phyloP scores from a whole-genome alignment of 805 yeast genomes.

The Saccharomycopsis synnaedendra region DNA sequence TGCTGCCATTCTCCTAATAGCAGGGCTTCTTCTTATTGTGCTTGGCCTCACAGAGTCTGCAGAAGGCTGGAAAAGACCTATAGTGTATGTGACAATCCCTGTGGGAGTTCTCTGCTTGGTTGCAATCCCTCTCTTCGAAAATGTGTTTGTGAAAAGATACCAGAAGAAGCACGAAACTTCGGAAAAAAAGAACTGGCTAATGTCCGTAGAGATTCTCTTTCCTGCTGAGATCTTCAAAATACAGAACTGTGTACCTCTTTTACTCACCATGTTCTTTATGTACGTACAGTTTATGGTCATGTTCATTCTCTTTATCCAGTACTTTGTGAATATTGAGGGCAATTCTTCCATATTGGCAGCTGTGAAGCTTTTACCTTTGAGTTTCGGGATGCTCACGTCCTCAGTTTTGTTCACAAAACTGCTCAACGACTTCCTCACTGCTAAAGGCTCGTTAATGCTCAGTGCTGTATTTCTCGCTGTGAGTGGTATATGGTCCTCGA shows the following conservation, averaged over 20 bases:
- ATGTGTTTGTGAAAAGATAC: slow-evolving; percentile 16
- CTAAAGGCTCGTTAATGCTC: not conserved
- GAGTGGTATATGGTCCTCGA: slow-evolving; percentile 5
- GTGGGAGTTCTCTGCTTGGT: slow-evolving; percentile 26
- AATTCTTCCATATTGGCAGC: slow-evolving; percentile 26
- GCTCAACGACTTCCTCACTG: not conserved
- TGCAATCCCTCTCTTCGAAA: slow-evolving; percentile 23
- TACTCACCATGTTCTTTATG: slow-evolving; percentile 17
- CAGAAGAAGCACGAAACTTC: slow-evolving; percentile 8
- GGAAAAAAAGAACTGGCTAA: slow-evolving; percentile 12
- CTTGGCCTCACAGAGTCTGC: slow-evolving; percentile 37
- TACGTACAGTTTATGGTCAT: slow-evolving; percentile 19
- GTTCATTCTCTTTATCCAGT: slow-evolving; percentile 20
- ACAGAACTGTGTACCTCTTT: slow-evolving; percentile 20
- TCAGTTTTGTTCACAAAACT: slow-evolving; percentile 20
- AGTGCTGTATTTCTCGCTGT: slow-evolving; percentile 12
- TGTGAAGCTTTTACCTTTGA: slow-evolving; percentile 25
- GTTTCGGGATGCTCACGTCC: slow-evolving; percentile 23
- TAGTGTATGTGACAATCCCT: slow-evolving; percentile 30
- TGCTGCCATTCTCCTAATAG: not conserved
- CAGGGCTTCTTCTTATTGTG: slow-evolving; percentile 27
- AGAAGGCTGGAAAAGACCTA: slow-evolving; percentile 29
- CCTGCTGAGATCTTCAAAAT: slow-evolving; percentile 22
- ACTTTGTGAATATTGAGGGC: slow-evolving; percentile 20
- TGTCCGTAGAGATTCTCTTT: slow-evolving; percentile 20